Base-by-base conservation (phyloP, 2,329 filamentous ascomycete genomes). In the Colletotrichum tropicale region DNA sequence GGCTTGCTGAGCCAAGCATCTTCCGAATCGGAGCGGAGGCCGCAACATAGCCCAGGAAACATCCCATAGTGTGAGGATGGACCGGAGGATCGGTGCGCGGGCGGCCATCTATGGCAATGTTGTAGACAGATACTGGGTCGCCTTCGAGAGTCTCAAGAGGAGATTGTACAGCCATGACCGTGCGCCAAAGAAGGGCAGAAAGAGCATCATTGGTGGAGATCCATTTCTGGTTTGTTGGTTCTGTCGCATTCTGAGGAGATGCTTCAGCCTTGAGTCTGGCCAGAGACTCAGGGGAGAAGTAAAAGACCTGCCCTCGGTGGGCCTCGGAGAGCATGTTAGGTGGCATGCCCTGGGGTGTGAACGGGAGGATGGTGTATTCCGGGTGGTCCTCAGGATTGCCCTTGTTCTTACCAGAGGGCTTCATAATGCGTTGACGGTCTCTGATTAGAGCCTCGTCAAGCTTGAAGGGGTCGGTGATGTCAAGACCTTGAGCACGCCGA, bases 191-290 rank as follows among this genome's bases (percentile, higher is more conserved):
- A 9, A 74, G 71, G 6, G 71, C 71, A 21, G 48, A 55, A 12
- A 74, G 65, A 18, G 71, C 71, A 18, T 74, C 71, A 36, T 64
- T 62, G 30, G 71, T 74, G 16, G 71, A 74, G n/a, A 74, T 67
- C 71, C 71, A 74, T 12, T 24, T 52, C 38, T 74, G 65, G 13
- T 64, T 34, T 15, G 58, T 26, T 16, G 66, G 64, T 7, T 58
- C 38, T n/a, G 66, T 68, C 16, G 65, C 65, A n/a, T 69, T 74
- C 32, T 38, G 30, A 24, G 71, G 71, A 2, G 55, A 56, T 12
- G 71, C 71, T 34, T 74, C 71, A 32, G 36, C 38, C 18, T 69
- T 74, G 38, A 74, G 71, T 21, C 65, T 58, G 28, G 30, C 58
- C 21, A 74, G 71, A 13, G 71, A 69, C 28, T 64, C 58, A 16